Conservation (phyloP, 2,329 filamentous ascomycete species). For the Calonectria crousiana region DNA sequence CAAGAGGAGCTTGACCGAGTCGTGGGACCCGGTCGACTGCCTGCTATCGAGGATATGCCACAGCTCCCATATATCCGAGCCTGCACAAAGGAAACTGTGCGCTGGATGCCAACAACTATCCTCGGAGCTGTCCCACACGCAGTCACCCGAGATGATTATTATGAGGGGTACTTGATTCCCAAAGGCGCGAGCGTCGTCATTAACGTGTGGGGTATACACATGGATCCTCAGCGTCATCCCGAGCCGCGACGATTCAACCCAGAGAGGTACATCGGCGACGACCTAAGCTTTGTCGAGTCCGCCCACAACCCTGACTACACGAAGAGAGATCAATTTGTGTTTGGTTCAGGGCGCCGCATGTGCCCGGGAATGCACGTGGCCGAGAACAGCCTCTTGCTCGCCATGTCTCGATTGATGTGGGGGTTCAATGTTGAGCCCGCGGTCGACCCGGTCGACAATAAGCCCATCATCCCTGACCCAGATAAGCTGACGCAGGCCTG, state of each 20-base stretch:
- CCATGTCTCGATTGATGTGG: background rate
- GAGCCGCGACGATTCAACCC: background rate
- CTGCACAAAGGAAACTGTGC: background rate
- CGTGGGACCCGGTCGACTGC: background rate
- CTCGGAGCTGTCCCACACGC: background rate
- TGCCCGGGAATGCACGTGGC: background rate
- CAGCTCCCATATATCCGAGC: background rate
- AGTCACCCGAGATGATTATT: background rate
- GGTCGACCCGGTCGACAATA: background rate
- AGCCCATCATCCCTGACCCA: background rate
- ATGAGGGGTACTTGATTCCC: background rate
- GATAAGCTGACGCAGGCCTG: background rate
- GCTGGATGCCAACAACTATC: background rate
- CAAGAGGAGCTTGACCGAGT: background rate
- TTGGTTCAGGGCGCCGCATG: background rate
- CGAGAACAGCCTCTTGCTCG: background rate
- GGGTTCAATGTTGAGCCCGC: background rate
- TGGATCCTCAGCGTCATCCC: background rate
- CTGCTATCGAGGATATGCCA: background rate
- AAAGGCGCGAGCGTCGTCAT: background rate
- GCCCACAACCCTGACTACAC: background rate
- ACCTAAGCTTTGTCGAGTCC: background rate
- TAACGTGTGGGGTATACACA: background rate
- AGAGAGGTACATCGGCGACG: background rate
- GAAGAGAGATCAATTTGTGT: background rate